Base-by-base conservation (phyloP, 2,329 filamentous ascomycete species). In the Trichoderma simmonsii region DNA sequence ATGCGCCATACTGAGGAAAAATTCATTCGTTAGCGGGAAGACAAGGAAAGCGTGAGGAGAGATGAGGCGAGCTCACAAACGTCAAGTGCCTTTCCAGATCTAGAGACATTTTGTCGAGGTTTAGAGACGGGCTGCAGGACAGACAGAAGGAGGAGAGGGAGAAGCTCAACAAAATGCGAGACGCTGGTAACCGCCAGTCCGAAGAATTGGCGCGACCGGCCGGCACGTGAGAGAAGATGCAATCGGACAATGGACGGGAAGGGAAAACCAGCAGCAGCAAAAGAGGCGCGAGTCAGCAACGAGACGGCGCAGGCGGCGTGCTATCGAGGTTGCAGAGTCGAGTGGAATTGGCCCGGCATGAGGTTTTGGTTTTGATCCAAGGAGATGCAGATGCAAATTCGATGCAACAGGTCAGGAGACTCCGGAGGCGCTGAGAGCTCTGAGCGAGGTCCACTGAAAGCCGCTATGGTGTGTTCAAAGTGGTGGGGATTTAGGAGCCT, bases 31-130 rank as follows among this genome's bases (percentile, higher is more conserved):
- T 57, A 73, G 62, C 60, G 30, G 60, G 51, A 36, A 24, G 21
- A n/a, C n/a, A 3, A 68, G 36, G 24, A 15, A 21, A n/a, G 48
- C 11, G 32, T 36, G 32, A 56, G 48, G 54, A 24, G 36, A 30
- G 51, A 24, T 56, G 39, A 62, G 57, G 28, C 51, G 54, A 59
- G 76, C 91, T 81, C 89, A 96, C 93, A 83, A 95, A 95, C 82
- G 89, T 89, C 77, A 96, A 86, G 79, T 95, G 93, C 80, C 90
- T 92, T 84, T 96, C 93, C 67, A 96, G 87, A 78, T 95, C 91
- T 78, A 96, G 87, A 76, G 89, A 88, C 89, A 91, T 91, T 78
- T 76, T 74, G 67, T 71, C 64, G 51, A 68, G 34, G 28, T 34
- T 39, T n/a, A 48, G 68, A 48, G 60, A 21, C 54, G 64, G 71